phyloP scores from a whole-genome alignment of 345 rosid genomes.

The Trapa bicornis region DNA sequence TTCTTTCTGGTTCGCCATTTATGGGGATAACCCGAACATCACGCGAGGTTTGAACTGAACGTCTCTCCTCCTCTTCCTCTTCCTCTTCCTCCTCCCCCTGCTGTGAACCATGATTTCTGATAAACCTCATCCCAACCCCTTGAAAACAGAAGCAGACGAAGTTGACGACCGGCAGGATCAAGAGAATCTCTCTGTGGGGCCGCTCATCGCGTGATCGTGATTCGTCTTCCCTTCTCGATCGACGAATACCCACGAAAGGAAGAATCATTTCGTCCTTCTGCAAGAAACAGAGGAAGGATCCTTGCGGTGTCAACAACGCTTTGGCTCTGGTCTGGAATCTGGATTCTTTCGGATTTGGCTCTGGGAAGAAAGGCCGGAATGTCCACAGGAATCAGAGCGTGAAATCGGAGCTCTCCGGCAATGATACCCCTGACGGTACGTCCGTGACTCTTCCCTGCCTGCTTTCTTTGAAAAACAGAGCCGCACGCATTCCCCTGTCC shows the following conservation, averaged over 20 bases:
- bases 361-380: constrained; percentile 5
- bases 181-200: background rate
- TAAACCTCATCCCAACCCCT: too few relatives aligned
- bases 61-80: background rate
- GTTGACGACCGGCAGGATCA: background rate
- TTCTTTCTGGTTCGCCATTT: background rate
- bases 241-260: background rate
- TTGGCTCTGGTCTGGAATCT: background rate
- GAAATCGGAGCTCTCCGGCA: constrained; percentile 4
- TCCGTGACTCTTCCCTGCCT: background rate
- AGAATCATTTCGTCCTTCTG: background rate
- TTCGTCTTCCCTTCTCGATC: background rate
- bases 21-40: background rate
- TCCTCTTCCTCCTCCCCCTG: too few relatives aligned
- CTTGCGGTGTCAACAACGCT: background rate
- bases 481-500: background rate
- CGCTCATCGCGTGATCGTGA: background rate
- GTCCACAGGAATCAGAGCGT: background rate
- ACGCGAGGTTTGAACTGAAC: background rate
- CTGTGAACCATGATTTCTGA: too few relatives aligned
- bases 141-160: background rate
- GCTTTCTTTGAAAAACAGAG: background rate
- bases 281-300: background rate
- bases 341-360: constrained; percentile 1
- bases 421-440: background rate